phyloP scores from a whole-genome alignment of 495 filamentous ascomycete species.

The Hypoxylon trugodes region DNA sequence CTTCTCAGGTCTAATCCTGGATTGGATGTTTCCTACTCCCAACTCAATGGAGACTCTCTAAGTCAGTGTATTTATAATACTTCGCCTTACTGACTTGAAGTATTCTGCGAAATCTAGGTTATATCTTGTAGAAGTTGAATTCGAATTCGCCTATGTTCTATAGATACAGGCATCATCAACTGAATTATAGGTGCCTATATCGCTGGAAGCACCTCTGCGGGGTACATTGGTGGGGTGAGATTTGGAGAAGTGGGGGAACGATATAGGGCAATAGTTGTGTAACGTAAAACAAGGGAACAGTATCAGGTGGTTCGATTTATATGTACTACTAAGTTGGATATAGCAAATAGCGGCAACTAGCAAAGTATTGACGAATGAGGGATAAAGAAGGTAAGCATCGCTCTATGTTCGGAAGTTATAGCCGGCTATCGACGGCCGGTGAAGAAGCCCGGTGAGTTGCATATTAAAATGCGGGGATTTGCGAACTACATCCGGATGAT shows the following conservation, averaged over 20 bases:
- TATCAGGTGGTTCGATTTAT: not conserved
- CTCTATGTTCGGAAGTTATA: conserved; percentile 37
- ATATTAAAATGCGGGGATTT: conserved; percentile 28
- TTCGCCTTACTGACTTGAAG: too few species aligned
- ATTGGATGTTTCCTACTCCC: too few species aligned
- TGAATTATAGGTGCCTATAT: not conserved
- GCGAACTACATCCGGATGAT: conserved; percentile 3
- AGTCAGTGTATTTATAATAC: too few species aligned
- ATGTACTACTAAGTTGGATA: not conserved
- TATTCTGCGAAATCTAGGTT: too few species aligned
- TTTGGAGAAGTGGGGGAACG: conserved; percentile 20
- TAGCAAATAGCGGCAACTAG: not conserved
- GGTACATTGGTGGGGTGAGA: conserved; percentile 27
- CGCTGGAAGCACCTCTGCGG: conserved; percentile 6
- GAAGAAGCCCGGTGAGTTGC: conserved; percentile 32
- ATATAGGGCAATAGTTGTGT: not conserved
- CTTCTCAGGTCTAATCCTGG: too few species aligned
- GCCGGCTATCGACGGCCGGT: conserved; percentile 39
- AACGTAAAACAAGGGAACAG: not conserved
- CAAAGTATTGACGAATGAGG: not conserved
- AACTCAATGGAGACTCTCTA: too few species aligned
- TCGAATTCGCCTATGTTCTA: too few species aligned
- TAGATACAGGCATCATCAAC: too few species aligned
- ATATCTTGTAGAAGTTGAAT: too few species aligned
- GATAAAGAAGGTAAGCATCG: too few species aligned